phyloP scores from a whole-genome alignment of 75 land plant genomes.

The Sequoia sempervirens region DNA sequence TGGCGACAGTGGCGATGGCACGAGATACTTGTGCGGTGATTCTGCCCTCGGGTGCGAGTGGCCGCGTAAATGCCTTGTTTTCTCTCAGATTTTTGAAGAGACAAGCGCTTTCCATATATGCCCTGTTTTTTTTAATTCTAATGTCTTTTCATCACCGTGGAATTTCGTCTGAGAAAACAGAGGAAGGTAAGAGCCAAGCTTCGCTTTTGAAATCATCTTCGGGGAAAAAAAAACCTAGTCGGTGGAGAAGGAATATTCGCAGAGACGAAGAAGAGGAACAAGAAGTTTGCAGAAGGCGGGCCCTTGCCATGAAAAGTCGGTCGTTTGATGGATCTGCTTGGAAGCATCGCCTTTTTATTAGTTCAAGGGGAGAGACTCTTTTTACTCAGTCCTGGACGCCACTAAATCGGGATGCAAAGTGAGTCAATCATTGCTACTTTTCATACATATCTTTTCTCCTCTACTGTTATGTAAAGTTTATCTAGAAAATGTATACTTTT shows the following conservation, averaged over 20 bases:
- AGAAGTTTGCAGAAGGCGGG: slow-evolving; percentile 31
- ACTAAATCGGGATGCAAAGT: slow-evolving; percentile 20
- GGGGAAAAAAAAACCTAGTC: neutral
- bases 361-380: slow-evolving; percentile 50
- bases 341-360: slow-evolving; percentile 35
- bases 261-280: slow-evolving; percentile 9
- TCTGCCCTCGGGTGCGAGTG: slow-evolving; percentile 44
- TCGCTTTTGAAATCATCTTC: neutral
- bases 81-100: slow-evolving; percentile 21
- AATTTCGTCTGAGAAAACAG: slow-evolving; percentile 1
- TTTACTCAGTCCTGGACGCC: slow-evolving; percentile 85
- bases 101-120: slow-evolving; percentile 13
- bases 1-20: neutral
- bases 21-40: slow-evolving; percentile 10
- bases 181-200: neutral
- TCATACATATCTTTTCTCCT: neutral
- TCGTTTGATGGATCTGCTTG: slow-evolving; percentile 18
- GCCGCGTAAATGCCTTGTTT: slow-evolving; percentile 35
- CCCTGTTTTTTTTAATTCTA: slow-evolving; percentile 20
- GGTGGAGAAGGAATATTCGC: neutral
- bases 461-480: neutral
- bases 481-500: neutral
- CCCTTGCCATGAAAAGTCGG: slow-evolving; percentile 22
- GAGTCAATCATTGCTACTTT: neutral
- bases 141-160: slow-evolving; percentile 25